Conservation (phyloP, 305 asterid genomes). For the Fraxinus dipetala region DNA sequence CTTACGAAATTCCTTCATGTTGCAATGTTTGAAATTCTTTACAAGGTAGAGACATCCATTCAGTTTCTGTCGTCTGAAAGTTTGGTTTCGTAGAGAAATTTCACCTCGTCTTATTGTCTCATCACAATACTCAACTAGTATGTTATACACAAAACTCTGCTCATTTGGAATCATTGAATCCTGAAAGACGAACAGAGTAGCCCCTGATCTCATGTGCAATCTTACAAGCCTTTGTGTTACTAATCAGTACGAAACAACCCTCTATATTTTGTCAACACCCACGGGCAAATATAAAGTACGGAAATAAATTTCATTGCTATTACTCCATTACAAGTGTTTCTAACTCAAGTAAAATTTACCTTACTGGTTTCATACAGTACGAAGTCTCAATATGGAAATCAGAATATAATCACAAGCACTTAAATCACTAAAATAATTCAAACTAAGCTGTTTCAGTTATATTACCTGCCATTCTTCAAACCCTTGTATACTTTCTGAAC, state of each 20-base stretch:
- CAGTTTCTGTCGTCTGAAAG: background rate
- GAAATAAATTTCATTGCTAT: constrained; percentile 12
- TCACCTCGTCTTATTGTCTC: background rate
- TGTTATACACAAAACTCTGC: background rate
- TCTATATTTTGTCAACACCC: background rate
- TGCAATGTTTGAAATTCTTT: background rate
- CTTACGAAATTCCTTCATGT: background rate
- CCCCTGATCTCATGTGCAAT: background rate
- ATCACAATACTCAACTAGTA: background rate
- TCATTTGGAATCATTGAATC: background rate
- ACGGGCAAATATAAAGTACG: background rate
- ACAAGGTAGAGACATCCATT: background rate
- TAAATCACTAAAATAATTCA: background rate
- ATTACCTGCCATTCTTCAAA: constrained; percentile 86
- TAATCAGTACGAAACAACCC: background rate
- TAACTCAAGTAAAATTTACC: background rate
- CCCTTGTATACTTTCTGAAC: constrained; percentile 77
- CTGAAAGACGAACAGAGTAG: background rate
- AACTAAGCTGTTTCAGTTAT: background rate
- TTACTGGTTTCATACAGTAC: background rate
- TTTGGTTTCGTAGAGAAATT: background rate
- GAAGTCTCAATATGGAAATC: background rate
- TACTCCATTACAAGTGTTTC: constrained; percentile 1
- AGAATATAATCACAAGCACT: background rate
- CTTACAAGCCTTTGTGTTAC: background rate